Evolutionary conservation across 495 filamentous ascomycete genomes (phyloP).

Genomic region (Neurospora discreta): DNA sequence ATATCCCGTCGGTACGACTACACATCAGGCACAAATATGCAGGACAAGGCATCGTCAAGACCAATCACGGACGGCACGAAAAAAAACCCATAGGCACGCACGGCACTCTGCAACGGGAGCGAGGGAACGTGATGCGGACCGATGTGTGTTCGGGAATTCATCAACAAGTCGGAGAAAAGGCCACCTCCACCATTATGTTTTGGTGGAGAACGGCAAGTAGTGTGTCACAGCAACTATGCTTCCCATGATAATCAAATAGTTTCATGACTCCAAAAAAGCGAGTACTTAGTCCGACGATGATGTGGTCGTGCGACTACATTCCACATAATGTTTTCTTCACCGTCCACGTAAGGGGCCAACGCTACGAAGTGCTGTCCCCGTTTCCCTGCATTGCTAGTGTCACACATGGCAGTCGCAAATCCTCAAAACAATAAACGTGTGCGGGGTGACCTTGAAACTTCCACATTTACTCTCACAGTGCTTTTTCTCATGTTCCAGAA

Average conservation of each 20-base stretch:
- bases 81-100: neutral
- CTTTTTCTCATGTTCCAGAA: neutral
- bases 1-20: neutral
- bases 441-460: neutral
- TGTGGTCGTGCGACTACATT: neutral
- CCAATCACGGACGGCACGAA: neutral
- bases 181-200: neutral
- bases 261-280: neutral
- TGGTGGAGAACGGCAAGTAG: neutral
- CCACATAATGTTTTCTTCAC: neutral
- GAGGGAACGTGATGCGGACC: neutral
- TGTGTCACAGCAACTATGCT: neutral
- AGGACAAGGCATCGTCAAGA: neutral
- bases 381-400: neutral
- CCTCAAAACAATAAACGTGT: neutral
- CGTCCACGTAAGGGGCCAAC: neutral
- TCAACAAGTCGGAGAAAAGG: neutral
- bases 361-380: neutral
- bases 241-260: too few species aligned
- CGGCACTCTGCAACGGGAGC: neutral
- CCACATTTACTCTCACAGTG: neutral
- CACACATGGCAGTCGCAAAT: neutral
- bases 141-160: neutral
- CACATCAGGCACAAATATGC: neutral
- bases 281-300: neutral